Base-by-base conservation (phyloP, 148 eudicot species). In the Nepenthes mirabilis region DNA sequence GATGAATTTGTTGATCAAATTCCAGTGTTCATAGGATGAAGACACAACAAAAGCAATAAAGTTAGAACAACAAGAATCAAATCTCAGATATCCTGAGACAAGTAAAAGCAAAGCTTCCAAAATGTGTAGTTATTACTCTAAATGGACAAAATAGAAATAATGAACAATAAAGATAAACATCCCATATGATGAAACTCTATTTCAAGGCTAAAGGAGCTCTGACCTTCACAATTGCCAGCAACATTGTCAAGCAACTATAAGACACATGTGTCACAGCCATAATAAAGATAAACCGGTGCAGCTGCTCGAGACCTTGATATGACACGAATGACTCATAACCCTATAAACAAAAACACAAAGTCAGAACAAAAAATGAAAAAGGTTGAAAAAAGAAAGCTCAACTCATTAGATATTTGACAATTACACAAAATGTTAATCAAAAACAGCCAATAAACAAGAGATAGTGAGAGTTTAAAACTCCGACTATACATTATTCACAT, bases 191-290 rank as follows among this genome's bases (percentile, higher is more conserved):
- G 11, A 0, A 49, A 11, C 10, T 49, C 45, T 49, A 49, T 3
- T 49, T 43, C 11, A 43, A 55, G 60, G 43, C 53, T 34, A 48
- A 13, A 35, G 9, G 6, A 14, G 33, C 7, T 13, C 53, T 52
- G 62, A 93, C 99, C 99, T 93, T 88, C 49, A 93, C 91, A 60
- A 93, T 81, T 47, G 99, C 99, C 54, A 93, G 85, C 85, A 93
- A 75, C 99, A 93, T 93, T 59, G 99, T 86, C 60, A 93, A 81
- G 79, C 96, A 93, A 77, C 99, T 93, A 71, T 93, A 93, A 67
- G 96, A 79, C 67, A 93, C 77, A 78, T 93, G 99, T 55, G 99
- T 93, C 71, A 88, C 74, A 4, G 99, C 99, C 96, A 93, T 93
- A 72, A 93, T 84, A 82, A 93, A 93, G 73, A 93, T 93, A 76